Evolutionary conservation across 768 basidiomycete genomes (phyloP), one percentile per base, ranked within the genome.

Genomic region (Lactarius evosmus): DNA sequence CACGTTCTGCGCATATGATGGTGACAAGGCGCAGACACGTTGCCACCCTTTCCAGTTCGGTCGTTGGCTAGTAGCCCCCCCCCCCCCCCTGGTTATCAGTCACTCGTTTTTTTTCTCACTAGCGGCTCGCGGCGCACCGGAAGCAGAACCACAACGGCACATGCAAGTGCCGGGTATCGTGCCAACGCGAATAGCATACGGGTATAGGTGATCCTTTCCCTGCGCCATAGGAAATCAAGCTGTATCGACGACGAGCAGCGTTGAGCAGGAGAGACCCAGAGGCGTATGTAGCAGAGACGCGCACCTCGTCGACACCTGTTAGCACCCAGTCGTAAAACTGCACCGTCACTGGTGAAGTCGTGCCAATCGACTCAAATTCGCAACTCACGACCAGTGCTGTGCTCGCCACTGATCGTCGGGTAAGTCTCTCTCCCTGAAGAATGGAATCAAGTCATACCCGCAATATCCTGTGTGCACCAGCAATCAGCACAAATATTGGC

Each of bases 261-360:
- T 25, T 17, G 33, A n/a, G n/a, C 2, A 14, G 9, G 8, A 5
- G 11, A 33, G 11, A 38, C 3, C 1, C 2, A 8, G 14, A 38
- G 0, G 6, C 14, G 14, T 38, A 36, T 14, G n/a, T 12, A 9
- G 1, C n/a, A 22, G 16, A 22, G 30, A n/a, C 22, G 16, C 12
- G 25, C 33, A 67, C 66, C 62, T 65, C 66, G 16, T 56, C 54
- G 17, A 3, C 4, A 19, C 41, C 22, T 12, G 58, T 67, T 46
- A 67, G 46, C 4, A 14, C 14, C 62, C 66, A 67, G 40, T 67
- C 66, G n/a, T 64, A 60, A 17, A 65, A 55, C 66, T 66, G 16
- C 16, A 14, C 4, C 4, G 7, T 27, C 1, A 36, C 7, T 34
- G 5, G 5, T 1, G 34, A 8, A 12, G 1, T 44, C 14, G 44